phyloP scores from a whole-genome alignment of 768 basidiomycete genomes.

The Pleurotus platypus region DNA sequence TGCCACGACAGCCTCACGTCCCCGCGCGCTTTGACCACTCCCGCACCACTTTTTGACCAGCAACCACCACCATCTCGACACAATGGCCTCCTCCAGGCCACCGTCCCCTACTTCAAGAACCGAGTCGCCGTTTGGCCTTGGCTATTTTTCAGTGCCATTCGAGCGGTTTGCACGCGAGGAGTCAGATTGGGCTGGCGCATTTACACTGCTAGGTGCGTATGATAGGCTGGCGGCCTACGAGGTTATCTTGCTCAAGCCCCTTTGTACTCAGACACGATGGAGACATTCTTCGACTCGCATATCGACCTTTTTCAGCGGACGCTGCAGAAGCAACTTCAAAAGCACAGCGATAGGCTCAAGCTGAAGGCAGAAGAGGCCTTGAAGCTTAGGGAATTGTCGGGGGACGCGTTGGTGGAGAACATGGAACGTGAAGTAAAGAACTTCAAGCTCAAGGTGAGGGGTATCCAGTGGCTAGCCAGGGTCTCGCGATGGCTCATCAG shows the following conservation, averaged over 20 bases:
- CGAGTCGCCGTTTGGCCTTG: conserved; percentile 31
- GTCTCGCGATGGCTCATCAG: neutral
- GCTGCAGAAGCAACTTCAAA: conserved; percentile 85
- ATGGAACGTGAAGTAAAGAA: conserved; percentile 84
- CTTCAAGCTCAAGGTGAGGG: conserved; percentile 76
- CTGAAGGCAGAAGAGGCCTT: conserved; percentile 78
- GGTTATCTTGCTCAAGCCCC: conserved; percentile 17
- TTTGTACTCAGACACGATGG: conserved; percentile 70
- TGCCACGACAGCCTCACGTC: conserved; percentile 3
- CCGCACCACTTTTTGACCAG: neutral
- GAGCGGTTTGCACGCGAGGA: conserved; percentile 77
- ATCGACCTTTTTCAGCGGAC: conserved; percentile 79
- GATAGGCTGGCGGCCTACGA: neutral
- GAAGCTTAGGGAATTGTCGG: conserved; percentile 61
- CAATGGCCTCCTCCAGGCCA: conserved; percentile 39
- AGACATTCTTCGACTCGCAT: conserved; percentile 93
- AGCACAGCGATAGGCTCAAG: conserved; percentile 82
- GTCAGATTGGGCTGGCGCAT: conserved; percentile 75
- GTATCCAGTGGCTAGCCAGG: too few species aligned
- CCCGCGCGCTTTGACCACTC: conserved; percentile 2
- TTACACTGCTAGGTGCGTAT: conserved; percentile 76
- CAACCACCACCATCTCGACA: conserved; percentile 2
- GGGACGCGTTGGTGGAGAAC: conserved; percentile 69
- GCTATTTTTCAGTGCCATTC: conserved; percentile 66
- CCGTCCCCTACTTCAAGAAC: conserved; percentile 28